Conservation (phyloP, 2,329 filamentous ascomycete genomes). For the Geosmithia putterillii region DNA sequence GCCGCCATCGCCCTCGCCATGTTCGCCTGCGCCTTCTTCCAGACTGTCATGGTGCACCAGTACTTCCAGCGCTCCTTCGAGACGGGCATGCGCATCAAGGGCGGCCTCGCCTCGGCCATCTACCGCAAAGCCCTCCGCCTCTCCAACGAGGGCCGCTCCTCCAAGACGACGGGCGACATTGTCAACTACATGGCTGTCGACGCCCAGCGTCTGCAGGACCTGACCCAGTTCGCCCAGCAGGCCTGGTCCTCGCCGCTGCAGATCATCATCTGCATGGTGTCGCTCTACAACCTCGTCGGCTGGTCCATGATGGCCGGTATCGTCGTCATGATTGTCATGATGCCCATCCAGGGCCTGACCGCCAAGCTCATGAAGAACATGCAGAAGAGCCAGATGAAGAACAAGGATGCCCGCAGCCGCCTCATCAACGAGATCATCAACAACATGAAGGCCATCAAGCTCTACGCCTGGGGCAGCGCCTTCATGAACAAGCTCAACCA, state of each 20-base stretch:
- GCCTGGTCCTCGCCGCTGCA: slow-evolving; percentile 96
- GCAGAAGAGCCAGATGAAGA: slow-evolving; percentile 97
- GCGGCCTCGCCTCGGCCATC: slow-evolving; percentile 77
- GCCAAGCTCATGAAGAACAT: slow-evolving; percentile 87
- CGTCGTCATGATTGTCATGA: slow-evolving; percentile 92
- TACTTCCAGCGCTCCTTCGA: slow-evolving; percentile 95
- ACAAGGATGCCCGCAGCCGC: slow-evolving; percentile 87
- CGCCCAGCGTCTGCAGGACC: slow-evolving; percentile 84
- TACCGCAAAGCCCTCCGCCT: slow-evolving; percentile 84
- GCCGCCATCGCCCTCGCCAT: slow-evolving; percentile 82
- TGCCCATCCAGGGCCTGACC: slow-evolving; percentile 87
- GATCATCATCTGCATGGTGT: slow-evolving; percentile 89
- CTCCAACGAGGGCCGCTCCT: slow-evolving; percentile 81
- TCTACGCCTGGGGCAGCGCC: slow-evolving; percentile 93
- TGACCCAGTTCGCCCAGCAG: slow-evolving; percentile 91
- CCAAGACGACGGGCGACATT: slow-evolving; percentile 92
- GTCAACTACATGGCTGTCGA: slow-evolving; percentile 99
- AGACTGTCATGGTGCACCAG: slow-evolving; percentile 88
- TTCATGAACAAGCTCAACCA: slow-evolving; percentile 97
- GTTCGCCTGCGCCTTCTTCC: slow-evolving; percentile 76
- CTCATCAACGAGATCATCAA: slow-evolving; percentile 96
- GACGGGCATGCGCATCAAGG: slow-evolving; percentile 94
- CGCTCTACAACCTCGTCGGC: slow-evolving; percentile 88
- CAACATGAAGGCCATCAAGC: slow-evolving; percentile 99
- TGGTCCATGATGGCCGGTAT: slow-evolving; percentile 93